Evolutionary conservation across 78 protist species (phyloP).

Genomic region (Polysphondylium violaceum): DNA sequence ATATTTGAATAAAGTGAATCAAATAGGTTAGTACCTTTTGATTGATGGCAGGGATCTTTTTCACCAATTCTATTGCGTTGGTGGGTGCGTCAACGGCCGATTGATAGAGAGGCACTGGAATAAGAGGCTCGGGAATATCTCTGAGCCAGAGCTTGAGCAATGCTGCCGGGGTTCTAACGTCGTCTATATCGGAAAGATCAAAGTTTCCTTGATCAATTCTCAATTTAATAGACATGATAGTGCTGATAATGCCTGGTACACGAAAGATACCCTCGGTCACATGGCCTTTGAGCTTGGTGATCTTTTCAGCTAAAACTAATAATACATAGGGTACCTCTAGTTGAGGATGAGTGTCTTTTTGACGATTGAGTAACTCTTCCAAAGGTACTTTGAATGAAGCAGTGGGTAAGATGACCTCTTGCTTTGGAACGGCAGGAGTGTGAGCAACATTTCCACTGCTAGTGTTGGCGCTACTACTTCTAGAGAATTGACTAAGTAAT

Average conservation of each 20-base stretch:
- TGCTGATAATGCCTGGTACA: conserved; percentile 71
- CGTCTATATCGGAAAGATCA: conserved; percentile 49
- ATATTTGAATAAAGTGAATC: conserved; percentile 41
- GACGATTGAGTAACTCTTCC: conserved; percentile 48
- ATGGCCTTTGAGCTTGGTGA: conserved; percentile 45
- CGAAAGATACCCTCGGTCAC: conserved; percentile 64
- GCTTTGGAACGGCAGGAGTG: background rate
- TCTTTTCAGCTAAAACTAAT: conserved; percentile 18
- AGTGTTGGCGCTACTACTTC: background rate
- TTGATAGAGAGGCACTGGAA: conserved; percentile 54
- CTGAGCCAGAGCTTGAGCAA: conserved; percentile 61
- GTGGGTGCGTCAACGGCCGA: conserved; percentile 4
- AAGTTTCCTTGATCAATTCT: conserved; percentile 57
- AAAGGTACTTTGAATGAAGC: conserved; percentile 47
- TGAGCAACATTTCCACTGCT: no score
- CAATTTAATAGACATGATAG: conserved; percentile 12
- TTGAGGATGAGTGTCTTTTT: conserved; percentile 49
- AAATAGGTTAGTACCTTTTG: conserved; percentile 37
- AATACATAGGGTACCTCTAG: conserved; percentile 52
- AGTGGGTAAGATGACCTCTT: conserved; percentile 48
- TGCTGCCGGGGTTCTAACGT: conserved; percentile 73
- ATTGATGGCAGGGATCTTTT: conserved; percentile 26
- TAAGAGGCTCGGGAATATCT: conserved; percentile 56
- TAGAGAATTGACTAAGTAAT: conserved; percentile 12
- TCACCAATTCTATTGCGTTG: conserved; percentile 4